Evolutionary conservation across 2,329 filamentous ascomycete species (phyloP).

Genomic region (Aspergillus brasiliensis): DNA sequence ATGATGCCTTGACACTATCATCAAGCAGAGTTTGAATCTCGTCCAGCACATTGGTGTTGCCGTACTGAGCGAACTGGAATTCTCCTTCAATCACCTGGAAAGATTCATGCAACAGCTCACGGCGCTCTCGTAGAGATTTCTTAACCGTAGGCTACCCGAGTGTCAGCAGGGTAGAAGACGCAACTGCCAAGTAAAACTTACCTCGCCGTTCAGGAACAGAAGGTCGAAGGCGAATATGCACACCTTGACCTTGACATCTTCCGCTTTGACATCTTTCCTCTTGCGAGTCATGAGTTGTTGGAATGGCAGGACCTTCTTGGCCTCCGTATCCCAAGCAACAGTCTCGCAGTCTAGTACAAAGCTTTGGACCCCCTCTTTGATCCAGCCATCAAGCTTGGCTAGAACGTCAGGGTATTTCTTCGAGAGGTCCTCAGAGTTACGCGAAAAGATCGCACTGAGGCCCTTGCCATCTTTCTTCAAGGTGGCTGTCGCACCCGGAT

Average conservation of each 20-base stretch:
- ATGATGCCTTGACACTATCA: slow-evolving; percentile 92
- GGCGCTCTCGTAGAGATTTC: slow-evolving; percentile 80
- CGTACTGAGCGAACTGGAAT: slow-evolving; percentile 84
- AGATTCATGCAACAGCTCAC: slow-evolving; percentile 70
- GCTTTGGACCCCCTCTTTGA: slow-evolving; percentile 85
- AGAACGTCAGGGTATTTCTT: slow-evolving; percentile 98
- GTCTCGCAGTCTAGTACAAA: slow-evolving; percentile 99
- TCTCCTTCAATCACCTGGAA: slow-evolving; percentile 84
- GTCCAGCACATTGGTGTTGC: slow-evolving; percentile 85
- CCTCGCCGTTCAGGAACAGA: slow-evolving; percentile 87
- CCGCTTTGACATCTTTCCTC: slow-evolving; percentile 92
- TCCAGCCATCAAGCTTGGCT: slow-evolving; percentile 82
- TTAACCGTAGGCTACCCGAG: slow-evolving; percentile 70
- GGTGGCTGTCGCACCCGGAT: slow-evolving; percentile 63
- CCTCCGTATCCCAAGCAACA: slow-evolving; percentile 90
- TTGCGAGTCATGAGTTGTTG: slow-evolving; percentile 98
- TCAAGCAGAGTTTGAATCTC: slow-evolving; percentile 92
- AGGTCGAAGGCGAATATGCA: slow-evolving; percentile 97
- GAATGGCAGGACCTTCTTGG: slow-evolving; percentile 96
- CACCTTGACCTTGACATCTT: slow-evolving; percentile 94
- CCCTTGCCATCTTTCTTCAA: slow-evolving; percentile 69
- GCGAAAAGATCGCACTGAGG: slow-evolving; percentile 89
- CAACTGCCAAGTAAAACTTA: slow-evolving; percentile 25
- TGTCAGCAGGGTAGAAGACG: slow-evolving; percentile 4
- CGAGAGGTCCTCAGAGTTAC: slow-evolving; percentile 94